phyloP scores from a whole-genome alignment of 768 basidiomycete species.

The Hortiboletus campestris region DNA sequence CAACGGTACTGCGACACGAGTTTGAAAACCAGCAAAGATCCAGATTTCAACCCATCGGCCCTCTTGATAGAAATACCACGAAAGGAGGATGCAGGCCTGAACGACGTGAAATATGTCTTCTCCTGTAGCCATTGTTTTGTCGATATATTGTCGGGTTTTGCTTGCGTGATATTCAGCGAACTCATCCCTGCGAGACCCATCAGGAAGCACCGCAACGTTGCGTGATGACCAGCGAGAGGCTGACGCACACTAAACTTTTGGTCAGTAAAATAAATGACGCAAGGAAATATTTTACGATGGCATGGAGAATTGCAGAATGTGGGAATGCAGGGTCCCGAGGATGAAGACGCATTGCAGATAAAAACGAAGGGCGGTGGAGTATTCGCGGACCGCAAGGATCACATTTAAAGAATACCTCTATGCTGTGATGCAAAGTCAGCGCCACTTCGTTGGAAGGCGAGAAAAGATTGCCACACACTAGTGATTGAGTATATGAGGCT shows the following conservation, averaged over 20 bases:
- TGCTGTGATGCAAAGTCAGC: constrained; percentile 41
- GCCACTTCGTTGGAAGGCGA: constrained; percentile 1
- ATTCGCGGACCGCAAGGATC: constrained; percentile 87
- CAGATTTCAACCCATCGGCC: constrained; percentile 90
- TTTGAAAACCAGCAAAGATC: constrained; percentile 87
- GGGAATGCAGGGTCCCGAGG: constrained; percentile 84
- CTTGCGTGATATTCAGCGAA: constrained; percentile 86
- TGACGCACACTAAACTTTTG: constrained; percentile 60
- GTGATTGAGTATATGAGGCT: constrained; percentile 68
- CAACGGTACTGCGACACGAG: constrained; percentile 75
- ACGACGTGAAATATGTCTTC: constrained; percentile 84
- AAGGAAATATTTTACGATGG: constrained; percentile 57
- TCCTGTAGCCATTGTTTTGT: constrained; percentile 86
- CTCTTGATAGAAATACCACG: constrained; percentile 91
- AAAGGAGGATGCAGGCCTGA: constrained; percentile 82
- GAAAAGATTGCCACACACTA: constrained; percentile 51
- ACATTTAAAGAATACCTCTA: constrained; percentile 85
- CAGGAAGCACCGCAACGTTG: constrained; percentile 61
- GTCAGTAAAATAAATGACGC: constrained; percentile 10
- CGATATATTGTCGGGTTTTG: constrained; percentile 85
- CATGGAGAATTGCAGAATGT: constrained; percentile 86
- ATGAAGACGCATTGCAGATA: constrained; percentile 75
- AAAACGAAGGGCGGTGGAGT: constrained; percentile 76
- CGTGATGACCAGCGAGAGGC: constrained; percentile 82
- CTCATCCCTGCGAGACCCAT: constrained; percentile 76